These are phyloP conservation scores for Stereum hirsutum DNA, from an alignment of 1,284 basidiomycete genomes.

Conservation along the genomic window DNA sequence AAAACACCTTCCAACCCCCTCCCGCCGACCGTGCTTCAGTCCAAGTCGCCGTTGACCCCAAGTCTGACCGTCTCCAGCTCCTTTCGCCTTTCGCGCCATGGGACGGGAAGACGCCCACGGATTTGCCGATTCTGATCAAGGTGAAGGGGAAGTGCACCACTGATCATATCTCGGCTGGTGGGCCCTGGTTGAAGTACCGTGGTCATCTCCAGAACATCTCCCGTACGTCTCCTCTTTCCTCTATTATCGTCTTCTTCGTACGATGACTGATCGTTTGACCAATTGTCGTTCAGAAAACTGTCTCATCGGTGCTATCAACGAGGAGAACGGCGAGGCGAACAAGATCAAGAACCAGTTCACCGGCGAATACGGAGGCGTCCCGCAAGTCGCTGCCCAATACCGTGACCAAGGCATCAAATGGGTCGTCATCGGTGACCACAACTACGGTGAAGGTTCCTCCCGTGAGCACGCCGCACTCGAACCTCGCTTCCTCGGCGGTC, in stretches of 20 bases:
- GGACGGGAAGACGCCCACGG: slow-evolving; percentile 88
- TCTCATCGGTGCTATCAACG: slow-evolving; percentile 94
- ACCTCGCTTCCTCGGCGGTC: slow-evolving; percentile 93
- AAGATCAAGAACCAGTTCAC: slow-evolving; percentile 89
- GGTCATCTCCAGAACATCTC: slow-evolving; percentile 99
- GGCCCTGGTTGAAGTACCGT: slow-evolving; percentile 99
- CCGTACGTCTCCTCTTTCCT: slow-evolving; percentile 35
- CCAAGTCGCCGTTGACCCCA: slow-evolving; percentile 81
- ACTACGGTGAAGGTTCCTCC: slow-evolving; percentile 98
- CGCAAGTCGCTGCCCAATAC: slow-evolving; percentile 81
- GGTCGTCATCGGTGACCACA: slow-evolving; percentile 92
- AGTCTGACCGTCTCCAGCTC: slow-evolving; percentile 92
- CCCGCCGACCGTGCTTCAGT: slow-evolving; percentile 81
- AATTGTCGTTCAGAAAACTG: slow-evolving; percentile 71
- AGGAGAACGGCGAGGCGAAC: slow-evolving; percentile 94
- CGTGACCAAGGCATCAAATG: slow-evolving; percentile 87
- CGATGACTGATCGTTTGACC: slow-evolving; percentile 5
- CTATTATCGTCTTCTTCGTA: background rate
- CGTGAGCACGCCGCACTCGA: slow-evolving; percentile 98
- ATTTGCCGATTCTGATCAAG: slow-evolving; percentile 95
- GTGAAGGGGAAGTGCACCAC: slow-evolving; percentile 98
- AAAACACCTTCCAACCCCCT: slow-evolving; percentile 96
- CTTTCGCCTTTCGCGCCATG: slow-evolving; percentile 87
- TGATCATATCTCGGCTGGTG: slow-evolving; percentile 91
- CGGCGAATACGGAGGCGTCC: slow-evolving; percentile 83